Conservation (phyloP, 2,329 filamentous ascomycete species). For the Dactylonectria macrodidyma region DNA sequence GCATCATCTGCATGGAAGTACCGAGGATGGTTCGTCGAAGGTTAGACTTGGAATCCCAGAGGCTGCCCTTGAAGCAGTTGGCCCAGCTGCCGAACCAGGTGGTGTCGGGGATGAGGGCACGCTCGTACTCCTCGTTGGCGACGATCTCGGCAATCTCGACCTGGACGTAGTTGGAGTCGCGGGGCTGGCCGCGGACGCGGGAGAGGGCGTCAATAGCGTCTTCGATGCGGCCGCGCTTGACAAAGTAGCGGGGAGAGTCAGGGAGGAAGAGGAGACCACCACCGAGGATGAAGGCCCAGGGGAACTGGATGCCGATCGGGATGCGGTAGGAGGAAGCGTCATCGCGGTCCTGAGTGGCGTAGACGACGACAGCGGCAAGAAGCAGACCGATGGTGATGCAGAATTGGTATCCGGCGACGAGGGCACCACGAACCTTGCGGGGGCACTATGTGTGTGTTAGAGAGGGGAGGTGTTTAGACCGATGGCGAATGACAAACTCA, state of each 20-base stretch:
- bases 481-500: conserved; percentile 51
- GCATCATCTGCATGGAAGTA: conserved; percentile 85
- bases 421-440: conserved; percentile 54
- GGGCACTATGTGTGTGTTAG: conserved; percentile 56
- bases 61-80: conserved; percentile 76
- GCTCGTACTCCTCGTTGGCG: conserved; percentile 91
- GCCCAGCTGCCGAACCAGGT: conserved; percentile 79
- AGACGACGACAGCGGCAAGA: conserved; percentile 36
- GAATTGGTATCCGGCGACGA: conserved; percentile 41
- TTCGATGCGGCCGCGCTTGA: conserved; percentile 82
- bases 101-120: conserved; percentile 74
- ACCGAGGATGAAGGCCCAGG: conserved; percentile 84
- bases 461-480: neutral
- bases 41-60: conserved; percentile 75
- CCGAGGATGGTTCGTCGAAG: conserved; percentile 80
- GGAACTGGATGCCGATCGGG: conserved; percentile 82
- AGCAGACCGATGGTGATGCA: conserved; percentile 41
- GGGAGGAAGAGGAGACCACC: conserved; percentile 82
- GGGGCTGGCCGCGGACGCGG: conserved; percentile 81
- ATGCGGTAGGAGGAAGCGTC: conserved; percentile 71
- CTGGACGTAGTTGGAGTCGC: conserved; percentile 81
- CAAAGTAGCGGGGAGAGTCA: conserved; percentile 88
- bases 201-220: conserved; percentile 74
- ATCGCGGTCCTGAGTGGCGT: conserved; percentile 29
- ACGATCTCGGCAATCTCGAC: conserved; percentile 87